Conservation (phyloP, 129 eudicot genomes). For the Pseudognaphalium luteoalbum region DNA sequence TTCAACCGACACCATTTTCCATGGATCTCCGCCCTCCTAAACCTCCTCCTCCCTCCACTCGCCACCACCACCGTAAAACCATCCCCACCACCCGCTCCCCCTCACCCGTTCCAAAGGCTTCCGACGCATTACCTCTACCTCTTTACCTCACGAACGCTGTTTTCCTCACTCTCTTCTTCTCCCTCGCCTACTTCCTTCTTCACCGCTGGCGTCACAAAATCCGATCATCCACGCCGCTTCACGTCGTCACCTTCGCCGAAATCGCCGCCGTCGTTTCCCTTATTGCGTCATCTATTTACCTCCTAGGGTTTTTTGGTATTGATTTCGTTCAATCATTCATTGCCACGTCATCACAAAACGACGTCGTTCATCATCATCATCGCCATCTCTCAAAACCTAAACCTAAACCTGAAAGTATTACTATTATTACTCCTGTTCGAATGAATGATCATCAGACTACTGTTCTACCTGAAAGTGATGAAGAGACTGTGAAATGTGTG, state of each 20-base stretch:
- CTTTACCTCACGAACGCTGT: slow-evolving; percentile 70
- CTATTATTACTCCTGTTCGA: not conserved
- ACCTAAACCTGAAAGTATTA: not conserved
- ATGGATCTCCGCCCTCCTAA: slow-evolving; percentile 47
- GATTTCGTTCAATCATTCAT: slow-evolving; percentile 68
- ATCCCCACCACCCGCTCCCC: slow-evolving; percentile 9
- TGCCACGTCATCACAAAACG: slow-evolving; percentile 18
- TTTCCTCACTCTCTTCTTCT: slow-evolving; percentile 71
- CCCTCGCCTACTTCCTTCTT: slow-evolving; percentile 65
- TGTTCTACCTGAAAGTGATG: slow-evolving; percentile 25
- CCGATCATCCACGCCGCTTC: slow-evolving; percentile 63
- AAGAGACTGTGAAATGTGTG: slow-evolving; percentile 39
- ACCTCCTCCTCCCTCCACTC: slow-evolving; percentile 24
- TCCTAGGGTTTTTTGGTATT: slow-evolving; percentile 66
- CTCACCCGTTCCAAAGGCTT: slow-evolving; percentile 49
- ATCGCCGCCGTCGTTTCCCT: slow-evolving; percentile 52
- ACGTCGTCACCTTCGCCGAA: slow-evolving; percentile 62
- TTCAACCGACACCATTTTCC: slow-evolving; percentile 18
- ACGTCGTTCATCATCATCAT: not conserved
- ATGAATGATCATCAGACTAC: not conserved
- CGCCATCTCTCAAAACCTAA: slow-evolving; percentile 4
- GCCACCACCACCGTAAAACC: slow-evolving; percentile 16
- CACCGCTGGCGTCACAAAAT: slow-evolving; percentile 78
- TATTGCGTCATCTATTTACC: slow-evolving; percentile 65
- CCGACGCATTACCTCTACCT: slow-evolving; percentile 78